phyloP scores from a whole-genome alignment of 2,329 filamentous ascomycete genomes.

The Drechmeria coniospora region DNA sequence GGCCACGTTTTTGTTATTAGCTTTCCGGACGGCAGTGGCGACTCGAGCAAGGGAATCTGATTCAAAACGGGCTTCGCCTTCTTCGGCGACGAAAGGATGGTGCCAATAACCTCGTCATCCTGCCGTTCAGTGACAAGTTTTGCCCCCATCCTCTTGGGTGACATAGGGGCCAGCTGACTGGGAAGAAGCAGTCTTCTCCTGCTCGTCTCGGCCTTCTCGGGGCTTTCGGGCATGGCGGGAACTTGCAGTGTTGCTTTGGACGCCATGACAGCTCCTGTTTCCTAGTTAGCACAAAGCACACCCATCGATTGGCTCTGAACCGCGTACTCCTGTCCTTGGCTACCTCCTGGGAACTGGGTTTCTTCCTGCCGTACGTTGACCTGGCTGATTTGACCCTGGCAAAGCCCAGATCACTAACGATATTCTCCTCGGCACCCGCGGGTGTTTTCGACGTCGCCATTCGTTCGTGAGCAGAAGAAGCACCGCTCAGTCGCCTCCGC shows the following conservation, averaged over 20 bases:
- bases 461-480: too few species aligned
- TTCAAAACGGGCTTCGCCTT: not conserved
- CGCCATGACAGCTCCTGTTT: not conserved
- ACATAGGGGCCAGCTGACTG: not conserved
- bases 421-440: constrained; percentile 9
- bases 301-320: not conserved
- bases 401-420: constrained; percentile 11
- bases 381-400: constrained; percentile 7
- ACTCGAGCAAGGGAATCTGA: not conserved
- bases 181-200: constrained; percentile 1
- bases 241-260: constrained; percentile 1
- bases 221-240: constrained; percentile 1
- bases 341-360: constrained; percentile 9
- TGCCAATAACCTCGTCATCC: not conserved
- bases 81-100: not conserved
- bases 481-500: constrained; percentile 3
- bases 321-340: constrained; percentile 3
- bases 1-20: not conserved
- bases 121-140: constrained; percentile 2
- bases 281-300: not conserved
- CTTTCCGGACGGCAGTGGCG: not conserved
- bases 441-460: constrained; percentile 1
- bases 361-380: constrained; percentile 11
- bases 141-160: not conserved
- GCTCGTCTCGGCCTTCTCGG: constrained; percentile 1